phyloP scores from a whole-genome alignment of 2,329 filamentous ascomycete species.

The Ophiostoma angusticollis region DNA sequence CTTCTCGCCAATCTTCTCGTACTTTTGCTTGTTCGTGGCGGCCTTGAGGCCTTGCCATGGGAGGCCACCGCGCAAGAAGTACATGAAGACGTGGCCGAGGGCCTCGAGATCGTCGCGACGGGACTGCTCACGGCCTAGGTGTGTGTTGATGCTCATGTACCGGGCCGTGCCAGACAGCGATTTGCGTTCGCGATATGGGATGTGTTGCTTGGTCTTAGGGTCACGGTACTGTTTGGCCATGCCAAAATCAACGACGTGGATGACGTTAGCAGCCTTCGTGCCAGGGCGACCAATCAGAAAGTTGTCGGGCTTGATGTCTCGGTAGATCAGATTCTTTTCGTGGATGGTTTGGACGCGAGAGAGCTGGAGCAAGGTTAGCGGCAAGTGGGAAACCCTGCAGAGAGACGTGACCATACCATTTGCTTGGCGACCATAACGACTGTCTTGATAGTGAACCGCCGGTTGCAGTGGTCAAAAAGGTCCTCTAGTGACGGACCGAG shows the following conservation, averaged over 20 bases:
- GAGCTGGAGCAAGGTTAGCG: slow-evolving; percentile 36
- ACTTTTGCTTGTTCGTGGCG: slow-evolving; percentile 84
- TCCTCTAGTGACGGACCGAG: slow-evolving; percentile 92
- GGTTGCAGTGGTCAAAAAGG: slow-evolving; percentile 92
- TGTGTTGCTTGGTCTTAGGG: slow-evolving; percentile 98
- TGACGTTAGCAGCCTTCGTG: slow-evolving; percentile 92
- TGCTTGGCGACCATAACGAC: slow-evolving; percentile 99
- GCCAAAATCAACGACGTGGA: slow-evolving; percentile 96
- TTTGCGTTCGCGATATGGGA: slow-evolving; percentile 93
- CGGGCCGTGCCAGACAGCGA: slow-evolving; percentile 90
- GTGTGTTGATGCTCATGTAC: slow-evolving; percentile 99
- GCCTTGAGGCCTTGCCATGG: slow-evolving; percentile 63
- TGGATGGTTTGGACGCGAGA: slow-evolving; percentile 89
- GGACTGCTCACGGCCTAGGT: slow-evolving; percentile 90
- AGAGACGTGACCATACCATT: slow-evolving; percentile 50
- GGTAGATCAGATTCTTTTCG: slow-evolving; percentile 98
- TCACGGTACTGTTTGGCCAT: slow-evolving; percentile 99
- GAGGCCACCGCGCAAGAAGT: slow-evolving; percentile 57
- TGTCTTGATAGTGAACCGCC: slow-evolving; percentile 91
- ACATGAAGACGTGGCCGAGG: slow-evolving; percentile 62
- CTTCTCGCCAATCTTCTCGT: slow-evolving; percentile 99
- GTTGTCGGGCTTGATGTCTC: slow-evolving; percentile 99
- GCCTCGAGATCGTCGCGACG: slow-evolving; percentile 93
- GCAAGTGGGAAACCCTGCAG: not conserved
- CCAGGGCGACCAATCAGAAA: slow-evolving; percentile 89